Percentiles rank a stretch among this genome's conserved stretches.
Evolutionary conservation across 306 rosid species (phyloP).

Genomic region (Gastrolobium bilobum): DNA sequence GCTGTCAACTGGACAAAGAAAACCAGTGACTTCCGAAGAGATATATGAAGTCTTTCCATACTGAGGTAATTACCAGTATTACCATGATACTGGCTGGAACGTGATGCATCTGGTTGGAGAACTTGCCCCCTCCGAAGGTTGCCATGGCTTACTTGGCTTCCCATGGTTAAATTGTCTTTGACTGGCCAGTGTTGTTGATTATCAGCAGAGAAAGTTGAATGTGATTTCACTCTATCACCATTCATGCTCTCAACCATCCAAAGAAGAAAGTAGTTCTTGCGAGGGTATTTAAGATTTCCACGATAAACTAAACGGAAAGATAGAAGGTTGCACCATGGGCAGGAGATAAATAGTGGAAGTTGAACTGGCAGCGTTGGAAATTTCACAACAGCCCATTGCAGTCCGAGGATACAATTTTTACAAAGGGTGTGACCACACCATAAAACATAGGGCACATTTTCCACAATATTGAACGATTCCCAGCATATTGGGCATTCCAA

Average conservation of each 20-base stretch:
- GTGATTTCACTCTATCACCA: constrained; percentile 82
- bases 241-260: constrained; percentile 99
- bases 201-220: constrained; percentile 67
- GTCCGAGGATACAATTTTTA: constrained; percentile 92
- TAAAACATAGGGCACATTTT: constrained; percentile 94
- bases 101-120: constrained; percentile 60
- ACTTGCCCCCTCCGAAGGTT: constrained; percentile 72
- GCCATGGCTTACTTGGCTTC: constrained; percentile 58
- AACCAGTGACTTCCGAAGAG: constrained; percentile 71
- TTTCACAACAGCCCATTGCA: constrained; percentile 96
- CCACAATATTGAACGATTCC: constrained; percentile 96
- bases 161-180: constrained; percentile 60
- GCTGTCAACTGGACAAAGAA: constrained; percentile 90
- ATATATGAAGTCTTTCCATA: constrained; percentile 67
- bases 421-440: constrained; percentile 99
- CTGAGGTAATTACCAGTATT: constrained; percentile 54
- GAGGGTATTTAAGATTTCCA: constrained; percentile 88
- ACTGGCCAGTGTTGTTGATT: constrained; percentile 61
- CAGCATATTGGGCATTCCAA: constrained; percentile 97
- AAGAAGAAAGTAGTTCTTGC: constrained; percentile 96
- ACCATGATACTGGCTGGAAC: constrained; percentile 50
- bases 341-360: constrained; percentile 94
- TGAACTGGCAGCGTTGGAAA: constrained; percentile 93
- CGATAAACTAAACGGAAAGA: constrained; percentile 88
- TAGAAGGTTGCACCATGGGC: constrained; percentile 97